Conservation (phyloP, 257 asterid species). For the Echites panduratus region DNA sequence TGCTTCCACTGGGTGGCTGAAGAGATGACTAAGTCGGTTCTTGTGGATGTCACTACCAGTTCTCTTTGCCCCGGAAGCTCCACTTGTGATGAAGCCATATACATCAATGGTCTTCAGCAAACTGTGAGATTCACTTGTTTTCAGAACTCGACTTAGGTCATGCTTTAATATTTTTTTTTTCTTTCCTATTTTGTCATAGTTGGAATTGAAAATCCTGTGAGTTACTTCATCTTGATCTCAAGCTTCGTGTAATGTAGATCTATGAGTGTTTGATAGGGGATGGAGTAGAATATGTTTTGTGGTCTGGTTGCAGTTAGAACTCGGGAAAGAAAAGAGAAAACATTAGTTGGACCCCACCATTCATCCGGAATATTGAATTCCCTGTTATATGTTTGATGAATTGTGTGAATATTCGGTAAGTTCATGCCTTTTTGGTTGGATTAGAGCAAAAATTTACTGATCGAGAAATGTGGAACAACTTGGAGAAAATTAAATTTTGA, state of each 20-base stretch:
- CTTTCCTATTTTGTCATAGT: not conserved
- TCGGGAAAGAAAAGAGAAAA: not conserved
- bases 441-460: not conserved
- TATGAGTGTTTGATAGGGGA: not conserved
- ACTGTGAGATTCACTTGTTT: constrained; percentile 36
- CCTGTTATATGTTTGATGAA: not conserved
- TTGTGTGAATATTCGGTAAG: not conserved
- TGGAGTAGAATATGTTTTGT: not conserved
- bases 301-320: not conserved
- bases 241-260: not conserved
- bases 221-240: not conserved
- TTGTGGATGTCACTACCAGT: constrained; percentile 80
- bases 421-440: not conserved
- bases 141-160: not conserved
- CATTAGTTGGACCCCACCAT: not conserved
- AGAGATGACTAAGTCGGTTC: constrained; percentile 82
- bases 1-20: constrained; percentile 87
- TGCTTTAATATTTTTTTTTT: not conserved
- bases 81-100: constrained; percentile 70
- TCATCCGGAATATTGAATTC: not conserved
- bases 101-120: constrained; percentile 86
- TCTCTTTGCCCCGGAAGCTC: constrained; percentile 68
- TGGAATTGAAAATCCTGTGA: not conserved
- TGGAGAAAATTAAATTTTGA: not conserved
- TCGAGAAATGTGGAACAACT: not conserved